These are phyloP conservation scores for Fusarium nurragi DNA, from an alignment of 2,329 filamentous ascomycete genomes.

Conservation along the genomic window DNA sequence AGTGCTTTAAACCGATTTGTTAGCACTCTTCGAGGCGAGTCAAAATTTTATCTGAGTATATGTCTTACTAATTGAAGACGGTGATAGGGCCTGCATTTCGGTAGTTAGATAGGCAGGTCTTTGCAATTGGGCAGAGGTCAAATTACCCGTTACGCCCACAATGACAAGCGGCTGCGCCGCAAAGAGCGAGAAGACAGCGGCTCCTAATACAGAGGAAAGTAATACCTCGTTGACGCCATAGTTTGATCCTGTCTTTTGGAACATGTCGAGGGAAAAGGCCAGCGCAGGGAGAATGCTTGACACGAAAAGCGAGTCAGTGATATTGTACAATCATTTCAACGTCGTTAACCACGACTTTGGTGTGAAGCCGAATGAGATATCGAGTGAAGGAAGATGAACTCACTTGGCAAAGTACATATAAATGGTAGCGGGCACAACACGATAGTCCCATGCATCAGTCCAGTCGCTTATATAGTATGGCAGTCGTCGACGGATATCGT, in stretches of 20 bases:
- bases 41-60: no score
- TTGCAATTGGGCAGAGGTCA: neutral
- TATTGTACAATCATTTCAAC: neutral
- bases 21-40: neutral
- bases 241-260: slow-evolving; percentile 83
- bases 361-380: neutral
- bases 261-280: slow-evolving; percentile 94
- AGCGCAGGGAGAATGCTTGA: slow-evolving; percentile 83
- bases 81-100: slow-evolving; percentile 77
- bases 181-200: slow-evolving; percentile 81
- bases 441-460: slow-evolving; percentile 89
- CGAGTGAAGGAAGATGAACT: slow-evolving; percentile 29
- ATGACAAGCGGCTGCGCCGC: slow-evolving; percentile 89
- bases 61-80: slow-evolving; percentile 82
- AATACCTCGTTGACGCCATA: slow-evolving; percentile 93
- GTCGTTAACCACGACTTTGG: slow-evolving; percentile 3
- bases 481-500: slow-evolving; percentile 77
- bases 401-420: slow-evolving; percentile 98
- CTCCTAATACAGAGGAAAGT: slow-evolving; percentile 83
- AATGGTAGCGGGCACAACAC: slow-evolving; percentile 84
- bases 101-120: slow-evolving; percentile 7
- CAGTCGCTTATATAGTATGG: slow-evolving; percentile 87
- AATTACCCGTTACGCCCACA: slow-evolving; percentile 81
- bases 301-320: slow-evolving; percentile 21
- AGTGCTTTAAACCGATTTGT: slow-evolving; percentile 61